Evolutionary conservation across 176 grass and related monocot species (phyloP).

Genomic region (Bolboschoenus planiculmis): DNA sequence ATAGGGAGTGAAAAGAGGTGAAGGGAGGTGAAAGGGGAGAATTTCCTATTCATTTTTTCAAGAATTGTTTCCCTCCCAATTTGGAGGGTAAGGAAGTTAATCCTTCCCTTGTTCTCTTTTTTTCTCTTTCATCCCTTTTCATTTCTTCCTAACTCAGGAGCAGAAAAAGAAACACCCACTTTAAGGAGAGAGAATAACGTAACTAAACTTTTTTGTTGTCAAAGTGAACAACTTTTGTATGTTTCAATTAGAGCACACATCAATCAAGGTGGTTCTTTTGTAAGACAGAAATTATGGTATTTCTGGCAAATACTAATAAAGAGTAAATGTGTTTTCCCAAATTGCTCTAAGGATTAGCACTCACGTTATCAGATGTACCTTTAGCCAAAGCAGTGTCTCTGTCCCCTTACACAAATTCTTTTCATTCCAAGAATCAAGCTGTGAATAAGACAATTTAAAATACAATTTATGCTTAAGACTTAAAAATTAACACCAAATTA

Average conservation of each 20-base stretch:
- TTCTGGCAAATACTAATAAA: not conserved
- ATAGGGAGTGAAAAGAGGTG: too few relatives aligned
- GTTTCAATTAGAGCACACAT: not conserved
- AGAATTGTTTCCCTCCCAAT: too few relatives aligned
- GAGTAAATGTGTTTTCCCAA: not conserved
- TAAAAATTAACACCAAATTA: not conserved
- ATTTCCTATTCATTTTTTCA: too few relatives aligned
- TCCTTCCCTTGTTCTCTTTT: too few relatives aligned
- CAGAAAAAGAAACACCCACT: not conserved
- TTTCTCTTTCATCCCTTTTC: too few relatives aligned
- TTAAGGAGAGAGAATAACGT: not conserved
- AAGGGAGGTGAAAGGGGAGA: too few relatives aligned
- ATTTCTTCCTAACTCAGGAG: too few relatives aligned
- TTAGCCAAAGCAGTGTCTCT: constrained; percentile 19
- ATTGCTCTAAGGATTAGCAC: constrained; percentile 14
- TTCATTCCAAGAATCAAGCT: constrained; percentile 93
- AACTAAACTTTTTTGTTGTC: constrained; percentile 9
- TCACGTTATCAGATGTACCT: constrained; percentile 30
- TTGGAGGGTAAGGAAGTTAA: too few relatives aligned
- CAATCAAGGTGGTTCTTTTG: not conserved
- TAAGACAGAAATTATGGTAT: not conserved
- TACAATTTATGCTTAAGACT: constrained; percentile 13
- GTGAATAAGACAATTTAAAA: constrained; percentile 24
- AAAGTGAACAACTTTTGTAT: not conserved
- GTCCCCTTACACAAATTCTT: constrained; percentile 34